phyloP scores from a whole-genome alignment of 2,329 filamentous ascomycete species.

The Colletotrichum agaves region DNA sequence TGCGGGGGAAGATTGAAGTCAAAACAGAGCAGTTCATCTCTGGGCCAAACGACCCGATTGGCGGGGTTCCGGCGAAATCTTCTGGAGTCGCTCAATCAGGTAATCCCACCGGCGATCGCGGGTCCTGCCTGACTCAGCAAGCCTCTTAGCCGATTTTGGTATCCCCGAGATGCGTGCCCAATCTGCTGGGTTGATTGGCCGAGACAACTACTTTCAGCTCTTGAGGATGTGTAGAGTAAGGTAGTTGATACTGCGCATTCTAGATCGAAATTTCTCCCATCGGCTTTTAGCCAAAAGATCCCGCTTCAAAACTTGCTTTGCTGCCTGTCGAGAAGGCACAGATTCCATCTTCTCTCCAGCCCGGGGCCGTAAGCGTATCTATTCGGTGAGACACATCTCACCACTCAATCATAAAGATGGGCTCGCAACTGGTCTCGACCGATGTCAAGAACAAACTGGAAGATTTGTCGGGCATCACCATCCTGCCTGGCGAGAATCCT shows the following conservation, averaged over 20 bases:
- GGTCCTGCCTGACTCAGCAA: background rate
- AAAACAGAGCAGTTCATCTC: constrained; percentile 24
- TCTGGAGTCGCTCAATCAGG: background rate
- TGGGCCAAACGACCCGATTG: constrained; percentile 7
- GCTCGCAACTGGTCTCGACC: constrained; percentile 49
- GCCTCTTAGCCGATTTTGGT: too few relatives aligned
- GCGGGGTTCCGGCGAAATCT: background rate
- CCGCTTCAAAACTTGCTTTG: too few relatives aligned
- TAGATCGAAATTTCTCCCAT: too few relatives aligned
- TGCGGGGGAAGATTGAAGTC: constrained; percentile 10
- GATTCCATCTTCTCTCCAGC: too few relatives aligned
- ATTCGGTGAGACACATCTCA: background rate
- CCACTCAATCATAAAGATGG: constrained; percentile 43
- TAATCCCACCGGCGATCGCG: constrained; percentile 2
- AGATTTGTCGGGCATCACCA: constrained; percentile 62
- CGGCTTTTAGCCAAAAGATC: too few relatives aligned
- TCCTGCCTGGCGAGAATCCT: constrained; percentile 72
- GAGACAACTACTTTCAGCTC: background rate
- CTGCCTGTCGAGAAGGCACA: too few relatives aligned
- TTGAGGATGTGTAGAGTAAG: background rate
- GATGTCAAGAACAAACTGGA: constrained; percentile 63
- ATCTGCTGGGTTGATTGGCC: too few relatives aligned
- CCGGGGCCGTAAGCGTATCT: background rate
- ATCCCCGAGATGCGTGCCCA: too few relatives aligned
- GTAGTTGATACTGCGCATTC: too few relatives aligned